A percentile compares a stretch with the other conserved stretches of the same genome.
These are phyloP conservation scores for Crithidia bombi DNA, from an alignment of 208 protist genomes.

Conservation along the genomic window DNA sequence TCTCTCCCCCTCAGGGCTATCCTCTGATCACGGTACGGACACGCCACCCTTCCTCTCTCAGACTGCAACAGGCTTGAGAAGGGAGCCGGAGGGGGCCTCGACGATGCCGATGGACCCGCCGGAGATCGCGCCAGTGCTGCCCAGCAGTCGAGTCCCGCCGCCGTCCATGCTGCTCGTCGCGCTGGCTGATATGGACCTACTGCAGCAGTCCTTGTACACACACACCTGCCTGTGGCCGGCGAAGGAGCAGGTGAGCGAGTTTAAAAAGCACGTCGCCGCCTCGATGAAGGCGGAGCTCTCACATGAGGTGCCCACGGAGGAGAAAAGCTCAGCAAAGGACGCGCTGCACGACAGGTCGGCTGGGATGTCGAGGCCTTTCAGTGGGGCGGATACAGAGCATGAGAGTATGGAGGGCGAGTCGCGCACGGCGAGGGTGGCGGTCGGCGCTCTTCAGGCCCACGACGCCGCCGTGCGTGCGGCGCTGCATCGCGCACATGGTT, in stretches of 20 bases:
- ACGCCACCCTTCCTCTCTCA: not conserved
- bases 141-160: conserved; percentile 18
- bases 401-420: no score
- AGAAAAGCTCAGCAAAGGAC: not conserved
- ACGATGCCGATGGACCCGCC: not conserved
- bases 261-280: conserved; percentile 44
- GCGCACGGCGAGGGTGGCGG: not conserved
- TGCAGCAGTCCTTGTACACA: conserved; percentile 58
- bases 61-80: not conserved
- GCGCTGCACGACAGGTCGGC: not conserved
- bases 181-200: conserved; percentile 55
- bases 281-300: conserved; percentile 43
- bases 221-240: conserved; percentile 47
- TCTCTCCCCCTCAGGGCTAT: not conserved
- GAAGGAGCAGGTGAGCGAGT: conserved; percentile 44
- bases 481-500: conserved; percentile 35
- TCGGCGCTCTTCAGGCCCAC: conserved; percentile 13
- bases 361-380: not conserved
- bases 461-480: conserved; percentile 29
- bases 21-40: not conserved
- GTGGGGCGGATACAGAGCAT: not conserved
- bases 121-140: conserved; percentile 4
- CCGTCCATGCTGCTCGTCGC: conserved; percentile 64
- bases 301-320: not conserved
- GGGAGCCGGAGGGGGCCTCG: not conserved